Evolutionary conservation across 179 eudicot genomes (phyloP), one percentile per base, ranked within the genome.

Genomic region (Beta lomatogona): DNA sequence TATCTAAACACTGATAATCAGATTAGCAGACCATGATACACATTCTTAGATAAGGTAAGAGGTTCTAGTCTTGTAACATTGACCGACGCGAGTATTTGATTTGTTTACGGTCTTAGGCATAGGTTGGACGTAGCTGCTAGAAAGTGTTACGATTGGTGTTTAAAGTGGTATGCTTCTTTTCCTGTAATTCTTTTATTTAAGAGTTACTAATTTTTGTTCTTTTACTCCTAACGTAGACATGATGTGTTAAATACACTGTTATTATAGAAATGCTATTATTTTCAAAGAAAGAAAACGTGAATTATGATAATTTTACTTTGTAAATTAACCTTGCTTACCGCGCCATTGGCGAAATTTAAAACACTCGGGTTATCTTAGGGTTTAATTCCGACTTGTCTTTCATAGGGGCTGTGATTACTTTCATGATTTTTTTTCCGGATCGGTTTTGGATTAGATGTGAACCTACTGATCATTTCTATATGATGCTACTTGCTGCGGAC

Each of bases 1-100:
- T 94, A 60, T 89, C 94, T 12, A 88, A 84, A 82, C 64, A 73
- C 73, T 31, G 22, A 71, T 88, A 82, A 88, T 31, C 57, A 53
- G 10, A 60, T 36, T 59, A 53, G 72, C 72, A 71, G 66, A 54
- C 36, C 16, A 52, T 52, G 21, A 57, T 63, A 75, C 74, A 31
- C 48, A 74, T 68, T 57, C 18, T 11, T 65, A 55, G 65, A 41
- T 75, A 19, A 55, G 15, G 66, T 75, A 14, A 57, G 77, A 72
- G 8, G 75, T 11, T 61, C 44, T n/a, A 41, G 72, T 71, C 55
- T 70, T 77, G 84, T 77, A 22, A 77, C 72, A 53, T 73, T 64
- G 69, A n/a, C 44, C 22, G 25, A 6, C 11, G 63, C 61, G 15
- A 75, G 59, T 58, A 71, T 78, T 78, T 7, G 65, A 64, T 83